A percentile compares a stretch with the other conserved stretches of the same genome.
phyloP scores from a whole-genome alignment of 169 alveolate species.

The Eimeria mitis region DNA sequence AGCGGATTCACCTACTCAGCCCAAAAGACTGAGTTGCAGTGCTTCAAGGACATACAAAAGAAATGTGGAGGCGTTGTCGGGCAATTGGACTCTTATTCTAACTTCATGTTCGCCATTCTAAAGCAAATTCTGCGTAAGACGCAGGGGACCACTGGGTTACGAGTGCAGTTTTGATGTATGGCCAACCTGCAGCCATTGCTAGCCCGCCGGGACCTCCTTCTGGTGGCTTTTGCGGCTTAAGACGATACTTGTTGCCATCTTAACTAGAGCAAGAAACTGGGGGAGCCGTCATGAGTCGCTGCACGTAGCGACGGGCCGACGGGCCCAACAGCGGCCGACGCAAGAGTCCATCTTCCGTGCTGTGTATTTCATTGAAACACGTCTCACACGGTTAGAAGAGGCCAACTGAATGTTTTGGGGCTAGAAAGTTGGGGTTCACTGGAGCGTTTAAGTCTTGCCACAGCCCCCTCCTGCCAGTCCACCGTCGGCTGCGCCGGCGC shows the following conservation, averaged over 20 bases:
- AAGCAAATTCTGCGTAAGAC: background rate
- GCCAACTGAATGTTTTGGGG: background rate
- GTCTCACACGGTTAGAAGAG: background rate
- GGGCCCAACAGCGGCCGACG: background rate
- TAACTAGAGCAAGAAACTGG: background rate
- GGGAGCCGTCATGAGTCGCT: background rate
- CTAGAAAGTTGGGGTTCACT: background rate
- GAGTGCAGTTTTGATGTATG: background rate
- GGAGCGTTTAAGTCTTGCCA: background rate
- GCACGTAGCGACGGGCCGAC: background rate
- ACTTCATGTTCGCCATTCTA: background rate
- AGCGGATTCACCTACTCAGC: background rate
- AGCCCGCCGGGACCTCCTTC: background rate
- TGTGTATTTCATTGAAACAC: background rate
- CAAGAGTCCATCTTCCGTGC: background rate
- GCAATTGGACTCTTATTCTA: background rate
- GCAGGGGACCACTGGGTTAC: background rate
- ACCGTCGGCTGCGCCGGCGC: constrained; percentile 18
- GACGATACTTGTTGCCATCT: background rate
- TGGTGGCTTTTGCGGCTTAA: background rate
- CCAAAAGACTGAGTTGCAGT: background rate
- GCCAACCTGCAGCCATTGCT: background rate
- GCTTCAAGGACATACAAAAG: background rate
- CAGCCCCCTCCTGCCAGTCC: constrained; percentile 29
- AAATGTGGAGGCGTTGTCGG: background rate